Evolutionary conservation across 345 rosid species (phyloP).

Genomic region (Noccaea caerulescens): DNA sequence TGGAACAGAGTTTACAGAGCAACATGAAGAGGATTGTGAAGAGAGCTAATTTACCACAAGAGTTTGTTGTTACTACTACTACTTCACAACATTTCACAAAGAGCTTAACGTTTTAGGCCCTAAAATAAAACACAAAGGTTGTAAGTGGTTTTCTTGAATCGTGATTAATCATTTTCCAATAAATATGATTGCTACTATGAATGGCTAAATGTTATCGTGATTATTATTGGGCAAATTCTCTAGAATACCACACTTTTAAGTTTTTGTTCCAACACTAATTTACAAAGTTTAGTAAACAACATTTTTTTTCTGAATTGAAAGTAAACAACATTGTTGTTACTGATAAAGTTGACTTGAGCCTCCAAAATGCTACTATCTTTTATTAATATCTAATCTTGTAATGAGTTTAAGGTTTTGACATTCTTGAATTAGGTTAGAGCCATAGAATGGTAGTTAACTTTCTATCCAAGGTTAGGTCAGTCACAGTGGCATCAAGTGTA

Average conservation of each 20-base stretch:
- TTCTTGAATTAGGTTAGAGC: constrained; percentile 7
- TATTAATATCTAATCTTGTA: not conserved
- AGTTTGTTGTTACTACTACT: constrained; percentile 81
- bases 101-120: constrained; percentile 74
- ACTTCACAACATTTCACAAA: constrained; percentile 88
- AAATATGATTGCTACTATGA: not conserved
- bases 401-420: not conserved
- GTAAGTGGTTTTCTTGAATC: not conserved
- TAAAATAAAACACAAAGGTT: not conserved
- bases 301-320: too few species aligned
- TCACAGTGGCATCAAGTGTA: constrained; percentile 26
- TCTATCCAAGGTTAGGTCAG: constrained; percentile 24
- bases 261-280: too few species aligned
- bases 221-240: too few species aligned
- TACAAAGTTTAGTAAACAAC: too few species aligned
- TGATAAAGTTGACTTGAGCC: not conserved
- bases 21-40: constrained; percentile 90
- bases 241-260: too few species aligned
- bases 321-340: not conserved
- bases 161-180: constrained; percentile 13
- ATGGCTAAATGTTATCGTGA: too few species aligned
- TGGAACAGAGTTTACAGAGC: constrained; percentile 89
- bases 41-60: constrained; percentile 90
- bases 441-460: constrained; percentile 21
- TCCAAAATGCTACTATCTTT: not conserved